Percentiles rank a stretch among this genome's conserved stretches.
Evolutionary conservation across 2,329 filamentous ascomycete genomes (phyloP).

Genomic region (Sporothrix protearum): DNA sequence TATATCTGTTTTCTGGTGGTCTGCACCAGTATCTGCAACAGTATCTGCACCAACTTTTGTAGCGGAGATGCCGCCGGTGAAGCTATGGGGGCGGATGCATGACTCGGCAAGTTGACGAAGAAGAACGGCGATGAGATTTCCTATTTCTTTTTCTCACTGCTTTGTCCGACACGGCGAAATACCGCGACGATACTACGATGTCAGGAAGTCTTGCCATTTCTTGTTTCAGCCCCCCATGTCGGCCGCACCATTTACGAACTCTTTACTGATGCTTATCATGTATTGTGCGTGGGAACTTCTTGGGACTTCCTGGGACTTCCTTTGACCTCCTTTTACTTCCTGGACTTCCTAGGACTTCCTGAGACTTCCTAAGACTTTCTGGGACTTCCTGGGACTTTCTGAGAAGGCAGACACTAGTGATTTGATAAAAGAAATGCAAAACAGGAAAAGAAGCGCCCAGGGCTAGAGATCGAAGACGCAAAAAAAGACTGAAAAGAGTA

Average conservation of each 20-base stretch:
- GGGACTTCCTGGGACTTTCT: no score
- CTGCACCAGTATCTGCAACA: neutral
- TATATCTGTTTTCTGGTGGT: no score
- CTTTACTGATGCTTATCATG: neutral
- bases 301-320: no score
- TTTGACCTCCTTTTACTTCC: no score
- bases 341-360: no score
- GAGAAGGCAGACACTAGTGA: neutral
- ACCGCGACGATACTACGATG: neutral
- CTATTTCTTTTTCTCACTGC: neutral
- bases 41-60: neutral
- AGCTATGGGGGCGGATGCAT: neutral
- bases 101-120: neutral
- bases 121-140: no score
- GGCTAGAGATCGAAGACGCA: no score
- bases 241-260: slow-evolving; percentile 3
- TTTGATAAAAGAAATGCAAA: neutral
- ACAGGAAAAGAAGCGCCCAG: neutral
- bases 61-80: neutral
- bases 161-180: neutral
- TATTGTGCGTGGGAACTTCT: neutral
- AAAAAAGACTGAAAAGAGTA: no score
- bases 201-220: neutral
- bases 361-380: no score
- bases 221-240: neutral